These are phyloP conservation scores for Themeda triandra DNA, from an alignment of 176 grass and related monocot genomes.

Conservation along the genomic window DNA sequence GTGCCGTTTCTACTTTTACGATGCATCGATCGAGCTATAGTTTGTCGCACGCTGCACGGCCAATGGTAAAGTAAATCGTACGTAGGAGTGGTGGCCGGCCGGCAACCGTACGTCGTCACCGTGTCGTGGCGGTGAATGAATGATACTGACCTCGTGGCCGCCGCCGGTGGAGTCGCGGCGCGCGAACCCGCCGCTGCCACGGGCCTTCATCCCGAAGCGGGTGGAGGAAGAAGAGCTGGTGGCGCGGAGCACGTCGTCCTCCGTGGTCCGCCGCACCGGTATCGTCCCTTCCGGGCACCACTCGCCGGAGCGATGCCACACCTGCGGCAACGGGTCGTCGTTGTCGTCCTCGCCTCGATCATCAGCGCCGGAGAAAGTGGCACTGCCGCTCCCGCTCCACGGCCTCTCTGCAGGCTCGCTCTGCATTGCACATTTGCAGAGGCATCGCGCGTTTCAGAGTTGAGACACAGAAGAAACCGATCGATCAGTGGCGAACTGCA, in stretches of 20 bases:
- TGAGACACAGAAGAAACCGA: no score
- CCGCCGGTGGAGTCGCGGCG: slow-evolving; percentile 63
- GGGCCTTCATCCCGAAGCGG: slow-evolving; percentile 71
- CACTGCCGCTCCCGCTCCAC: background rate
- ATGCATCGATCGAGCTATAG: background rate
- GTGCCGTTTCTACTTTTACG: background rate
- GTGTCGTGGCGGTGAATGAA: background rate
- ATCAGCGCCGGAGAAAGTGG: background rate
- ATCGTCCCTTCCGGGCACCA: slow-evolving; percentile 60
- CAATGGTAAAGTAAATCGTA: background rate
- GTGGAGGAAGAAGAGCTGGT: background rate
- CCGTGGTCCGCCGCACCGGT: slow-evolving; percentile 53
- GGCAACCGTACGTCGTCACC: no score
- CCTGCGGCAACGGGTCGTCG: slow-evolving; percentile 36
- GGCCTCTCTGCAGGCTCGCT: slow-evolving; percentile 31
- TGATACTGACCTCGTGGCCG: slow-evolving; percentile 62
- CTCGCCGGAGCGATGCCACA: slow-evolving; percentile 59
- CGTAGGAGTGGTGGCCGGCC: background rate
- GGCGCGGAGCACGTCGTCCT: slow-evolving; percentile 60
- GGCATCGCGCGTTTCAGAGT: background rate
- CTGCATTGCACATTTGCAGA: background rate
- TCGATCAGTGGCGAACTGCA: no score
- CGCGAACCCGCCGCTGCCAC: background rate
- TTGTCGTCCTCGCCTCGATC: background rate
- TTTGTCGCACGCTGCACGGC: background rate